Percentiles rank a stretch among this genome's conserved stretches.
Evolutionary conservation across 2,329 filamentous ascomycete genomes (phyloP).

Genomic region (Rasamsonia emersonii): DNA sequence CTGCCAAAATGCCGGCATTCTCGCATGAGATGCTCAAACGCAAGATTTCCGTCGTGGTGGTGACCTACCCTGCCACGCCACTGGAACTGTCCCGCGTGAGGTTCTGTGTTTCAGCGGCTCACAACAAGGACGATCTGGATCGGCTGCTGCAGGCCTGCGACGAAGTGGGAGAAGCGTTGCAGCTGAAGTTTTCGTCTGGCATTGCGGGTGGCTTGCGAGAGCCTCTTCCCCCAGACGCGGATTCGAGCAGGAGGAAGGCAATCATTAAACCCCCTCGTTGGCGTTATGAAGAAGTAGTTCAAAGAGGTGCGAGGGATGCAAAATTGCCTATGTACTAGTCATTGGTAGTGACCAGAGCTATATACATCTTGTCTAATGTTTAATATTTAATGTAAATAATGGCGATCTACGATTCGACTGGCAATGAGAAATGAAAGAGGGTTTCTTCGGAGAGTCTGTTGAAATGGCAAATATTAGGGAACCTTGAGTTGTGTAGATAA

Average conservation of each 20-base stretch:
- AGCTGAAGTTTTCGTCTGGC: slow-evolving; percentile 88
- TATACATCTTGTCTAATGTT: background rate
- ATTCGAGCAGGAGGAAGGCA: slow-evolving; percentile 39
- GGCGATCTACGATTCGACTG: too few species aligned
- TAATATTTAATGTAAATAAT: slow-evolving; percentile 1
- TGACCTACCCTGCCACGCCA: slow-evolving; percentile 89
- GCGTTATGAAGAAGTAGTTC: slow-evolving; percentile 64
- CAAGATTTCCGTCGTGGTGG: slow-evolving; percentile 91
- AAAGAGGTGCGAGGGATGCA: slow-evolving; percentile 60
- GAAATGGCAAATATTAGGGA: too few species aligned
- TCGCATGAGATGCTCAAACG: slow-evolving; percentile 94
- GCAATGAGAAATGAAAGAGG: too few species aligned
- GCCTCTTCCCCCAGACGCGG: slow-evolving; percentile 59
- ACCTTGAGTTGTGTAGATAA: too few species aligned
- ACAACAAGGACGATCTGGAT: slow-evolving; percentile 95
- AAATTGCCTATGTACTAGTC: slow-evolving; percentile 56
- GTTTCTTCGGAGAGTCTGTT: too few species aligned
- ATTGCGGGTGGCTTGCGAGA: slow-evolving; percentile 70
- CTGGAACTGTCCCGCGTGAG: slow-evolving; percentile 84
- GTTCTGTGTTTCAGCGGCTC: slow-evolving; percentile 86
- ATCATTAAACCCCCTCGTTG: slow-evolving; percentile 60
- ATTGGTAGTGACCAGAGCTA: too few species aligned
- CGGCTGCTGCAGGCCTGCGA: slow-evolving; percentile 80
- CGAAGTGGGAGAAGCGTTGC: slow-evolving; percentile 76
- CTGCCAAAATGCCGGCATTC: slow-evolving; percentile 92